phyloP scores from a whole-genome alignment of 805 yeast species.

The Saturnispora quitensis region DNA sequence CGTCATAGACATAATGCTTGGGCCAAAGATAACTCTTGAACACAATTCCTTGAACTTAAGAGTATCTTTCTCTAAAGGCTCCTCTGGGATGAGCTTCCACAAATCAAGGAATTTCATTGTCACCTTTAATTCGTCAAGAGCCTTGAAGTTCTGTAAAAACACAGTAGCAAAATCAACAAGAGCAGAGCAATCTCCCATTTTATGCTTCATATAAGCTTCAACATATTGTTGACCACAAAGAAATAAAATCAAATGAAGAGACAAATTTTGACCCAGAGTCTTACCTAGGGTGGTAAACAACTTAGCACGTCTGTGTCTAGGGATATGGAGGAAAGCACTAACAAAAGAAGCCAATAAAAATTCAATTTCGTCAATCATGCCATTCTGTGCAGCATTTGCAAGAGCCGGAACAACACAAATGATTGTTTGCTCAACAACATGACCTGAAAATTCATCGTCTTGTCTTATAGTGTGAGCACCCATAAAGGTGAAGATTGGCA shows the following conservation, averaged over 20 bases:
- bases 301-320: constrained; percentile 89
- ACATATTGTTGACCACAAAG: constrained; percentile 76
- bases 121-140: constrained; percentile 57
- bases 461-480: constrained; percentile 96
- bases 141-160: constrained; percentile 58
- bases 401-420: constrained; percentile 86
- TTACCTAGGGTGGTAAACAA: constrained; percentile 69
- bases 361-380: constrained; percentile 59
- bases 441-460: constrained; percentile 90
- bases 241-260: constrained; percentile 66
- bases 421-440: constrained; percentile 88
- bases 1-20: constrained; percentile 43
- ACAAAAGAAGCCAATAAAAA: constrained; percentile 80
- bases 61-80: constrained; percentile 30
- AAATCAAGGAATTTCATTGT: constrained; percentile 40
- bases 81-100: constrained; percentile 41
- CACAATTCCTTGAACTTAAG: constrained; percentile 32
- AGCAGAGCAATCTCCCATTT: constrained; percentile 55
- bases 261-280: constrained; percentile 58
- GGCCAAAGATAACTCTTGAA: constrained; percentile 54
- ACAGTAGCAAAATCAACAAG: constrained; percentile 64
- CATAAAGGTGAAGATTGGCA: constrained; percentile 99
- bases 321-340: constrained; percentile 93
- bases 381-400: constrained; percentile 38
- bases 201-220: constrained; percentile 42